Percentiles rank a stretch among this genome's conserved stretches.
phyloP scores from a whole-genome alignment of 129 eudicot genomes.

The Helianthus tuberosus region DNA sequence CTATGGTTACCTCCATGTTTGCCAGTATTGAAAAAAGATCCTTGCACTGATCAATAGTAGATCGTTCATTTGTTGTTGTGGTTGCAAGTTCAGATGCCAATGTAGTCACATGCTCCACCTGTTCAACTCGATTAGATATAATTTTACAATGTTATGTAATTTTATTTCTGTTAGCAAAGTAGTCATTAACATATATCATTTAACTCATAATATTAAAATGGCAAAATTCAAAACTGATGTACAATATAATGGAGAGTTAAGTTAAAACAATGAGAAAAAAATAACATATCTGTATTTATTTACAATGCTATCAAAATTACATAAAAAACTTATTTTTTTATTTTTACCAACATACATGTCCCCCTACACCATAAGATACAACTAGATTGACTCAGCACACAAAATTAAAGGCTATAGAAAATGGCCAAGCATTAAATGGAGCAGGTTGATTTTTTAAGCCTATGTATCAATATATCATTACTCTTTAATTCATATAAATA shows the following conservation, averaged over 20 bases:
- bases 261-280: not conserved
- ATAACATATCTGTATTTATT: not conserved
- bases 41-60: constrained; percentile 58
- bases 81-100: constrained; percentile 73
- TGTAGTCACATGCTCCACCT: constrained; percentile 72
- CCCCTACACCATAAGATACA: not conserved
- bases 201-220: not conserved
- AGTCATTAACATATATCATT: not conserved
- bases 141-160: not conserved
- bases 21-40: constrained; percentile 64
- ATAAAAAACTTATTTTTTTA: not conserved
- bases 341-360: not conserved
- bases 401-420: too few relatives aligned
- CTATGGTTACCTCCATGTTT: constrained; percentile 62
- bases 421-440: too few relatives aligned
- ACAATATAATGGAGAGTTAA: not conserved
- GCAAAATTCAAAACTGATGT: not conserved
- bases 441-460: too few relatives aligned
- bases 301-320: not conserved
- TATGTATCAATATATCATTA: too few relatives aligned
- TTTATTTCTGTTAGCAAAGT: not conserved
- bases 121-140: not conserved
- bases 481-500: not conserved
- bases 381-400: not conserved
- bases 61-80: constrained; percentile 51